Percentiles rank a stretch among this genome's conserved stretches.
Conservation (phyloP, 2,329 filamentous ascomycete species). For the Ophiostoma himal-ulmi region DNA sequence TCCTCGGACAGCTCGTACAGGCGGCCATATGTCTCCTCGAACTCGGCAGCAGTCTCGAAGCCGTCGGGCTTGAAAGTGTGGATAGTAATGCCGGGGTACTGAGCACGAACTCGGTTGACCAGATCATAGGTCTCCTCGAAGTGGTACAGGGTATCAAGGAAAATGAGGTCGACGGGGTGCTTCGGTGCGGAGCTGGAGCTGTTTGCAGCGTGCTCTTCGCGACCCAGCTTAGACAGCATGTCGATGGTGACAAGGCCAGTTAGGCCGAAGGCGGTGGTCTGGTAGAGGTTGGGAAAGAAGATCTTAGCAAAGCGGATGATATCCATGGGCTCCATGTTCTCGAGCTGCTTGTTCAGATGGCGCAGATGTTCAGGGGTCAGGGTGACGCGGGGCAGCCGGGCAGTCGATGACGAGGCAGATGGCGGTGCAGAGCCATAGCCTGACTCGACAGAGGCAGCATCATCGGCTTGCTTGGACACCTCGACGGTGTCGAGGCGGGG, state of each 20-base stretch:
- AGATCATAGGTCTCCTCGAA: conserved; percentile 71
- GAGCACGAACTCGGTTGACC: conserved; percentile 65
- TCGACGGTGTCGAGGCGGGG: conserved; percentile 34
- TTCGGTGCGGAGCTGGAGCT: conserved; percentile 2
- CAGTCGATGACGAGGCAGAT: conserved; percentile 50
- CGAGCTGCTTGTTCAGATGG: conserved; percentile 84
- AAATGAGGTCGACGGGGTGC: conserved; percentile 60
- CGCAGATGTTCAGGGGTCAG: conserved; percentile 84
- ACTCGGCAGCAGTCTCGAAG: conserved; percentile 65
- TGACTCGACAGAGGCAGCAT: conserved; percentile 58
- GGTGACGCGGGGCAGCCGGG: conserved; percentile 68
- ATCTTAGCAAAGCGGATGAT: conserved; percentile 88
- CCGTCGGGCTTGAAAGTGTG: conserved; percentile 88
- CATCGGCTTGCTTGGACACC: conserved; percentile 39
- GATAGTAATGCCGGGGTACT: conserved; percentile 72
- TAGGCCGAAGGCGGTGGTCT: conserved; percentile 77
- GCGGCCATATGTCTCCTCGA: conserved; percentile 74
- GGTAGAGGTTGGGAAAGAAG: conserved; percentile 82
- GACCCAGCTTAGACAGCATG: conserved; percentile 71
- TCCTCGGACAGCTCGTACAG: conserved; percentile 83
- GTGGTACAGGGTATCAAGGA: conserved; percentile 79
- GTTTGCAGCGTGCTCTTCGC: conserved; percentile 40
- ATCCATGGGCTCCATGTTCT: conserved; percentile 81
- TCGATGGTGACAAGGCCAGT: conserved; percentile 78
- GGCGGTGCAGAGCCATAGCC: conserved; percentile 66